phyloP scores from a whole-genome alignment of 2,329 filamentous ascomycete species.

The Chrysosporium keratinophilum region DNA sequence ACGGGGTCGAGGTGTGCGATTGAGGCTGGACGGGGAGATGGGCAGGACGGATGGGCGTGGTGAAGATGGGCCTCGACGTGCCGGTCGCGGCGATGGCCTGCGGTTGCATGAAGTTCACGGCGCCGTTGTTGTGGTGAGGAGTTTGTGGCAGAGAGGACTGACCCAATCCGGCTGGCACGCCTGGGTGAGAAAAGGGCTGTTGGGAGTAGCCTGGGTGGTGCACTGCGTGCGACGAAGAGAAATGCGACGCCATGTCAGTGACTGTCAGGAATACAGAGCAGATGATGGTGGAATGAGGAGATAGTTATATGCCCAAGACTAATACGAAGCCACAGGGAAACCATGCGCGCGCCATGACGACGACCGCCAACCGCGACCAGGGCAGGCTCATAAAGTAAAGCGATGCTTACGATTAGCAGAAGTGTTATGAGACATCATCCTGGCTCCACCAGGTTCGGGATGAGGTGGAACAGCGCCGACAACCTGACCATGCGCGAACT shows the following conservation, averaged over 20 bases:
- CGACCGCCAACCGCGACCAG: background rate
- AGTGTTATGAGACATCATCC: slow-evolving; percentile 17
- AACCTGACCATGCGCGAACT: slow-evolving; percentile 10
- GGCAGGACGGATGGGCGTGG: slow-evolving; percentile 13
- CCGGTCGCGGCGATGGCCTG: slow-evolving; percentile 12
- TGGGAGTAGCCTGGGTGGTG: slow-evolving; percentile 10
- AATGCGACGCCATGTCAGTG: background rate
- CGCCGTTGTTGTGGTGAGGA: slow-evolving; percentile 11
- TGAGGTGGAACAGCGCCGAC: slow-evolving; percentile 15
- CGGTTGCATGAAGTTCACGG: slow-evolving; percentile 11
- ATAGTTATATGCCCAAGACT: background rate
- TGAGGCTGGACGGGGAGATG: slow-evolving; percentile 1
- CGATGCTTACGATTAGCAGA: slow-evolving; percentile 13
- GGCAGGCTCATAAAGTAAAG: background rate
- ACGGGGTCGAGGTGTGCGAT: slow-evolving; percentile 3
- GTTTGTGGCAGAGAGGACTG: slow-evolving; percentile 19
- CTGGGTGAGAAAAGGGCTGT: slow-evolving; percentile 11
- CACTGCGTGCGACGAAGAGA: slow-evolving; percentile 1
- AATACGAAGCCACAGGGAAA: background rate
- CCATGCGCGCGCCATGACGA: background rate
- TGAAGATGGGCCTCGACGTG: slow-evolving; percentile 12
- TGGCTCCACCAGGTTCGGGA: slow-evolving; percentile 13
- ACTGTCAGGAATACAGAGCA: background rate
- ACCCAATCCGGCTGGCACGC: slow-evolving; percentile 9
- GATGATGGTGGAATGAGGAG: background rate